Conservation (phyloP, 2,329 filamentous ascomycete genomes). For the Xylaria sp. region DNA sequence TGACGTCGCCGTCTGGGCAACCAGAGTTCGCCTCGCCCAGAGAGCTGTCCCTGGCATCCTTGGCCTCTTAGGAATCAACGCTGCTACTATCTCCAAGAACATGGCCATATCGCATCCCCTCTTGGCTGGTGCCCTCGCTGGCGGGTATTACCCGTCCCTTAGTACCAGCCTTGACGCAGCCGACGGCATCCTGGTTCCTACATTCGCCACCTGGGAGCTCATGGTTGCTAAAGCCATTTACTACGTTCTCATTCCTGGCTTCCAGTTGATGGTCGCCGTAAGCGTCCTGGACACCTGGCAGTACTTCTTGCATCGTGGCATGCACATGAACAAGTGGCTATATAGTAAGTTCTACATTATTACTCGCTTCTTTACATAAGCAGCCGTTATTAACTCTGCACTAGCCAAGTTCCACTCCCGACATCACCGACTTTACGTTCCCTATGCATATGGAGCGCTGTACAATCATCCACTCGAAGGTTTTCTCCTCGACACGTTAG, state of each 20-base stretch:
- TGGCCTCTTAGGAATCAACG: constrained; percentile 78
- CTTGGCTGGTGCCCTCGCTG: constrained; percentile 78
- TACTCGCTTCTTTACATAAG: constrained; percentile 66
- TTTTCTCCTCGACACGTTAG: constrained; percentile 90
- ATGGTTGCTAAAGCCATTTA: constrained; percentile 80
- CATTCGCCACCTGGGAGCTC: constrained; percentile 88
- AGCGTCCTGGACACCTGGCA: constrained; percentile 94
- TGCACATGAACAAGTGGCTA: constrained; percentile 98
- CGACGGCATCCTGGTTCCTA: constrained; percentile 66
- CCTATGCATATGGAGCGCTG: constrained; percentile 94
- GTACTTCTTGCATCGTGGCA: constrained; percentile 94
- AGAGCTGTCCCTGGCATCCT: constrained; percentile 79
- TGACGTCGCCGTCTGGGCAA: constrained; percentile 90
- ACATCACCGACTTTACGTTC: constrained; percentile 96
- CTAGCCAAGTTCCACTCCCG: constrained; percentile 89
- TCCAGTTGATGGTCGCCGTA: constrained; percentile 82
- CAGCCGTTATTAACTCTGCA: constrained; percentile 40
- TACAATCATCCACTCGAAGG: constrained; percentile 98
- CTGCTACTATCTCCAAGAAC: constrained; percentile 77
- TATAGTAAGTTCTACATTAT: constrained; percentile 78
- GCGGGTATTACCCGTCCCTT: constrained; percentile 82
- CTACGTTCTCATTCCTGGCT: constrained; percentile 76
- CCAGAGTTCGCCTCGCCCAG: constrained; percentile 81
- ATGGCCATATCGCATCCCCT: constrained; percentile 76
- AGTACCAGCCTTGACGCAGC: constrained; percentile 66